These are phyloP conservation scores for Leishmania tarentolae DNA, from an alignment of 208 protist genomes.

Conservation along the genomic window DNA sequence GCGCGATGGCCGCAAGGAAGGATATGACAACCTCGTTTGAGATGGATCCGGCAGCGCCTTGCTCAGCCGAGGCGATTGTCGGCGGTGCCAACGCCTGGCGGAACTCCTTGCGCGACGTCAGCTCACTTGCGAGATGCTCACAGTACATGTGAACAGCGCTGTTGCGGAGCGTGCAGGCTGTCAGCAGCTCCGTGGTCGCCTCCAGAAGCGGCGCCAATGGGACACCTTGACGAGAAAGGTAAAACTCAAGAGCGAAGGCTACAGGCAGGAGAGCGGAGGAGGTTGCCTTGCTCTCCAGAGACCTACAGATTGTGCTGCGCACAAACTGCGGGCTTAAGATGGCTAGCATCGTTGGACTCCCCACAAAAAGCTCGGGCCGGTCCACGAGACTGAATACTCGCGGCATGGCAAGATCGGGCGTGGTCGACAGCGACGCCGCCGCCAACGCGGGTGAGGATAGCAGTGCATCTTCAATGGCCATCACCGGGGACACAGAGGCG, in stretches of 20 bases:
- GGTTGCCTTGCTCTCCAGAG: constrained; percentile 31
- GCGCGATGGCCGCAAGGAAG: constrained; percentile 77
- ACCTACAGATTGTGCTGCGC: constrained; percentile 36
- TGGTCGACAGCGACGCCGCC: constrained; percentile 1
- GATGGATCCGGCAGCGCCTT: constrained; percentile 33
- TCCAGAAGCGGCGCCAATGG: constrained; percentile 63
- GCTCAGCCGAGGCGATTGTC: constrained; percentile 49
- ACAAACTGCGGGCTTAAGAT: constrained; percentile 65
- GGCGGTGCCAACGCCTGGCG: constrained; percentile 67
- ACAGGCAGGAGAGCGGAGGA: constrained; percentile 50
- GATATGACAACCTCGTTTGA: constrained; percentile 80
- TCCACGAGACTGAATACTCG: not conserved
- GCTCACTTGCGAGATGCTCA: constrained; percentile 58
- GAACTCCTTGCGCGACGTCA: constrained; percentile 62
- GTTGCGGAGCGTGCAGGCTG: constrained; percentile 49
- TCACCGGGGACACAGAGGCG: not conserved
- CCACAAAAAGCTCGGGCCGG: constrained; percentile 35
- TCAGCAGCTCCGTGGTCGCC: constrained; percentile 65
- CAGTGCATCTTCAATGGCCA: not conserved
- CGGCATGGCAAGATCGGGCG: constrained; percentile 1
- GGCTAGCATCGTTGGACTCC: constrained; percentile 64
- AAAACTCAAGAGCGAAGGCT: constrained; percentile 56
- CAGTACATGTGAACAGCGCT: constrained; percentile 65
- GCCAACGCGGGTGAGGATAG: constrained; percentile 1
- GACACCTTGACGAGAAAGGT: constrained; percentile 47